These are phyloP conservation scores for Podila clonocystis DNA, from an alignment of 192 early-diverging fungal genomes.

Conservation along the genomic window DNA sequence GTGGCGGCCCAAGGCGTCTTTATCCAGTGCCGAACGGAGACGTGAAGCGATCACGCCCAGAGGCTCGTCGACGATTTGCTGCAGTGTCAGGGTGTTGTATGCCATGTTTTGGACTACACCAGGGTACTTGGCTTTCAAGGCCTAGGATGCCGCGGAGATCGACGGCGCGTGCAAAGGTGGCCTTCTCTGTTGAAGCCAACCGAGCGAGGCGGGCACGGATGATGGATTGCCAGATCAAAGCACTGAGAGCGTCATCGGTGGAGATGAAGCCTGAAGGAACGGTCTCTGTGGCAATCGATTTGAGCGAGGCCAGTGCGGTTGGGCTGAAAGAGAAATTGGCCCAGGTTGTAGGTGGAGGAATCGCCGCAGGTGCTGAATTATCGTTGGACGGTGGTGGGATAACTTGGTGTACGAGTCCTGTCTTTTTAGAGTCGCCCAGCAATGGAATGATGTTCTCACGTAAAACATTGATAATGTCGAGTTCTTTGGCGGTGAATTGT, in stretches of 20 bases:
- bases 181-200: neutral
- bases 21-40: neutral
- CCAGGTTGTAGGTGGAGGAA: neutral
- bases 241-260: neutral
- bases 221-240: neutral
- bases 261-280: neutral
- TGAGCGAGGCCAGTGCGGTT: neutral
- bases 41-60: neutral
- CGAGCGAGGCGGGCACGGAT: neutral
- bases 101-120: neutral
- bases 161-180: neutral
- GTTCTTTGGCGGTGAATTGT: neutral
- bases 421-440: neutral
- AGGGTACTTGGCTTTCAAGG: neutral
- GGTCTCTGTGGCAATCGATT: neutral
- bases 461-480: neutral
- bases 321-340: neutral
- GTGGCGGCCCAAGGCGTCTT: neutral
- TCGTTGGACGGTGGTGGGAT: no score
- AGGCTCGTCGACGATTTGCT: neutral
- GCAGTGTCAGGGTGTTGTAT: neutral
- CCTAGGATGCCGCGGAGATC: neutral
- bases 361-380: neutral
- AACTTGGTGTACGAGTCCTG: neutral
- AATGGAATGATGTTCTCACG: neutral